A percentile compares a stretch with the other conserved stretches of the same genome.
Evolutionary conservation across 164 flowering plant species (phyloP).

Genomic region (Warburgia ugandensis): DNA sequence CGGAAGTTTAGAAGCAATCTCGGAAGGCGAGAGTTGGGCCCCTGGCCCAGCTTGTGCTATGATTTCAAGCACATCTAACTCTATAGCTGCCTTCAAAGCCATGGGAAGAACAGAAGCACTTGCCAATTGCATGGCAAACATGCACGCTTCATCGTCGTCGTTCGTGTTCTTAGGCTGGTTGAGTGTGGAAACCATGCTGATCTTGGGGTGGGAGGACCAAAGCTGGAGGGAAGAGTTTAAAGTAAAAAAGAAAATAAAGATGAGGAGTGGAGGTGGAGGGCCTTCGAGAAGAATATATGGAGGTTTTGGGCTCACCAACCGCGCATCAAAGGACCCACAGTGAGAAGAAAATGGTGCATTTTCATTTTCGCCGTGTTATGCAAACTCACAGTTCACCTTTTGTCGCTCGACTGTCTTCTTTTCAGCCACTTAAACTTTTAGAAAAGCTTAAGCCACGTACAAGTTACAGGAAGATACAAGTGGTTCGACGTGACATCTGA

Average conservation of each 20-base stretch:
- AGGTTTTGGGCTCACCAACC: background rate
- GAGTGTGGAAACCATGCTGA: background rate
- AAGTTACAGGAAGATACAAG: too few relatives aligned
- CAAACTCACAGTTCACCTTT: too few relatives aligned
- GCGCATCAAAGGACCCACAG: too few relatives aligned
- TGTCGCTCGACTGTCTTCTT: too few relatives aligned
- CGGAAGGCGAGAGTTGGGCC: conserved; percentile 40
- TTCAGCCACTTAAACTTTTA: too few relatives aligned
- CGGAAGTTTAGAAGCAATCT: conserved; percentile 56
- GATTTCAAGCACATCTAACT: conserved; percentile 70
- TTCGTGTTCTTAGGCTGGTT: background rate
- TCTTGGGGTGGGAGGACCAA: background rate
- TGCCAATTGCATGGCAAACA: conserved; percentile 58
- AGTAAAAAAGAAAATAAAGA: background rate
- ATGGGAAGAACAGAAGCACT: conserved; percentile 60
- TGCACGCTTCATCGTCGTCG: conserved; percentile 41
- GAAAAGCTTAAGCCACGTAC: too few relatives aligned
- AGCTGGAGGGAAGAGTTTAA: too few relatives aligned
- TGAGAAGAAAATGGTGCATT: too few relatives aligned
- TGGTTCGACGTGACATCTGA: too few relatives aligned
- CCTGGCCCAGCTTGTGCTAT: conserved; percentile 49
- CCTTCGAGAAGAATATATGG: background rate
- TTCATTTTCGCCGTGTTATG: too few relatives aligned
- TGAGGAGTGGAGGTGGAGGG: background rate
- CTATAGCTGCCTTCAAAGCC: conserved; percentile 62